Conservation (phyloP, 768 basidiomycete species). For the Phaeolepiota aurea region DNA sequence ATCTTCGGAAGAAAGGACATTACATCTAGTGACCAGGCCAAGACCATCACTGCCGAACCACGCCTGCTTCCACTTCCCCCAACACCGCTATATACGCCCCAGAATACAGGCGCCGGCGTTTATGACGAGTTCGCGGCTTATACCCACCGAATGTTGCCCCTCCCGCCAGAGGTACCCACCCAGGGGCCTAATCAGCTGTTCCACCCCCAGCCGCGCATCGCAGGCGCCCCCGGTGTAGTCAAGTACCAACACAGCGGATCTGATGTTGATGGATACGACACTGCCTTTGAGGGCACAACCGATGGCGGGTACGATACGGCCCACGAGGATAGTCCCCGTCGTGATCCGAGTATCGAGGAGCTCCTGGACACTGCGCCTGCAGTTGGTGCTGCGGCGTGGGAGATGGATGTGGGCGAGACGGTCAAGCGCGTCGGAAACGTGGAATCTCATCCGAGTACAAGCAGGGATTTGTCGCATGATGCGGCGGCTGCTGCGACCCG, state of each 20-base stretch:
- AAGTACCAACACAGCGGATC: background rate
- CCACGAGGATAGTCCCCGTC: too few species aligned
- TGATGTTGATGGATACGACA: background rate
- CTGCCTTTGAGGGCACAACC: background rate
- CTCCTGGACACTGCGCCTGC: background rate
- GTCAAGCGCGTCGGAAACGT: slow-evolving; percentile 6
- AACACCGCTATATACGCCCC: too few species aligned
- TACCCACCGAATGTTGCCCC: background rate
- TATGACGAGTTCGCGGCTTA: background rate
- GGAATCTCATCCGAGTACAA: background rate
- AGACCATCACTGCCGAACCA: background rate
- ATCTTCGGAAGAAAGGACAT: too few species aligned
- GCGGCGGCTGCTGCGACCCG: too few species aligned
- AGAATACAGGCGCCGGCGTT: background rate
- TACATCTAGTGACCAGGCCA: background rate
- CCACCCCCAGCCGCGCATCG: background rate
- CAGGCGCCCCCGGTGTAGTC: background rate
- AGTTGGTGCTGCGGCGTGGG: slow-evolving; percentile 9
- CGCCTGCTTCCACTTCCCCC: background rate
- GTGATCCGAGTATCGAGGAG: background rate
- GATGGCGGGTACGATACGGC: background rate
- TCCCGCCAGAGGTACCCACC: background rate
- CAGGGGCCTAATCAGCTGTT: too few species aligned
- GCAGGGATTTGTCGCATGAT: too few species aligned
- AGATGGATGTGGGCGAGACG: slow-evolving; percentile 9